Evolutionary conservation across 2,329 filamentous ascomycete species (phyloP).

Genomic region (Emmonsia crescens): DNA sequence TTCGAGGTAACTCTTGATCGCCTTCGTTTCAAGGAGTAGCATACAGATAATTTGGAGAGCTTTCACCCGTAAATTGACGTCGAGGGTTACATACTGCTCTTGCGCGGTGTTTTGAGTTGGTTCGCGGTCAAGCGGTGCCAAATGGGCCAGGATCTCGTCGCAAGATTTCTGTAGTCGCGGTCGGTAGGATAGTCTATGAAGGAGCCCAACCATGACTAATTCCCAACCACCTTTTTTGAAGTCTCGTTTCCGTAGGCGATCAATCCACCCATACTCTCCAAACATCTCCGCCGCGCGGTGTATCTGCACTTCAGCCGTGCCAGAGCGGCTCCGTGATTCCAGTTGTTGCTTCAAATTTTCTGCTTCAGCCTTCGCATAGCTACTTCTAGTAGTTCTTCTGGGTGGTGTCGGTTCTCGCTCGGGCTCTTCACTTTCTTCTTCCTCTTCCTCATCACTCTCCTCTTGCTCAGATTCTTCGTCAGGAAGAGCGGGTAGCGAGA

Average conservation of each 20-base stretch:
- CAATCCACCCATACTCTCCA: slow-evolving; percentile 67
- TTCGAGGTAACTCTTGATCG: slow-evolving; percentile 78
- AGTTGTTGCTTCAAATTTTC: slow-evolving; percentile 54
- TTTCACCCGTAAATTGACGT: slow-evolving; percentile 71
- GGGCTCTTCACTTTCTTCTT: slow-evolving; percentile 43
- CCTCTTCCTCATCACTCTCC: slow-evolving; percentile 49
- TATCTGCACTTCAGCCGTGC: slow-evolving; percentile 23
- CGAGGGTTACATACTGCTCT: slow-evolving; percentile 60
- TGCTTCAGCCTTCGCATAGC: slow-evolving; percentile 69
- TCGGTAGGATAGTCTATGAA: slow-evolving; percentile 73
- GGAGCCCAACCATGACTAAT: slow-evolving; percentile 71
- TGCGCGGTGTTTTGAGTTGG: slow-evolving; percentile 65
- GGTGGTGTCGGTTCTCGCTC: slow-evolving; percentile 61
- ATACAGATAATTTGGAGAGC: slow-evolving; percentile 78
- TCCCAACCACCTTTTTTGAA: slow-evolving; percentile 88
- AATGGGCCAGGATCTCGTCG: slow-evolving; percentile 64
- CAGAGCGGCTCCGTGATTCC: slow-evolving; percentile 39
- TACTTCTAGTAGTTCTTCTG: slow-evolving; percentile 70
- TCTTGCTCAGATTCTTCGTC: slow-evolving; percentile 59
- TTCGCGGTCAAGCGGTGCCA: slow-evolving; percentile 69
- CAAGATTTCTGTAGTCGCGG: slow-evolving; percentile 59
- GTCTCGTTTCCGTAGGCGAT: slow-evolving; percentile 69
- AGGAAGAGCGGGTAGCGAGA: slow-evolving; percentile 64
- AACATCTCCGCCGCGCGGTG: slow-evolving; percentile 63
- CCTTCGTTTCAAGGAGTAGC: slow-evolving; percentile 75